Evolutionary conservation across 2,329 filamentous ascomycete genomes (phyloP), one percentile per base, ranked within the genome.

Genomic region (Aspergillus sp.): DNA sequence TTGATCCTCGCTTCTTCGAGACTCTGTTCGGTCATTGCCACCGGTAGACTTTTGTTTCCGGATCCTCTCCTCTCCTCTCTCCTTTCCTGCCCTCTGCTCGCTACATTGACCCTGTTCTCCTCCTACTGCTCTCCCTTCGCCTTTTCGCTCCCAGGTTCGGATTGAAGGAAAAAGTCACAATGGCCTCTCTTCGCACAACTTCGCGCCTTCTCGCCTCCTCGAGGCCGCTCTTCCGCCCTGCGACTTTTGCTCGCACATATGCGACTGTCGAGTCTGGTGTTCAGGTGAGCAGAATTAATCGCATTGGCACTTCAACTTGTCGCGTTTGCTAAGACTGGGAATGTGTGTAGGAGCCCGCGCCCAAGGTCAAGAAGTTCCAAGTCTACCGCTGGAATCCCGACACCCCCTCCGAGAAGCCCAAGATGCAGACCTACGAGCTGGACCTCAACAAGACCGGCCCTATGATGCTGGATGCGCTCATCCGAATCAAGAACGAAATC

Each of bases 381-480:
- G 90, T 99, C 84, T 99, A 99, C 88, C 89, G 95, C 79, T 99
- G 95, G 95, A 96, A 96, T 79, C 95, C 95, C 64, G 95, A 98
- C 77, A 86, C 89, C 77, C 95, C 95, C 62, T 88, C 89, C 74
- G 89, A 91, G 80, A 99, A 99, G 89, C 95, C 95, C 65, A 86
- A 84, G 79, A 97, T 99, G 91, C 93, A 99, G 85, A 87, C 87
- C 70, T 99, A 98, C 83, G 91, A 91, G 41, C 84, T 99, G 74
- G 95, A 99, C 77, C 83, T 99, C 72, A 98, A 98, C 85, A 97
- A 98, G 90, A 99, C 95, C 47, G 95, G 95, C 34, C 95, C 95
- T 69, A 99, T 99, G 95, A 89, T 99, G 82, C 82, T 99, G 74
- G 95, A 99, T 79, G 95, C 95, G 60, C 83, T 99, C 73, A 95